Conservation (phyloP, 805 yeast genomes). For the Wickerhamiella siamensis region DNA sequence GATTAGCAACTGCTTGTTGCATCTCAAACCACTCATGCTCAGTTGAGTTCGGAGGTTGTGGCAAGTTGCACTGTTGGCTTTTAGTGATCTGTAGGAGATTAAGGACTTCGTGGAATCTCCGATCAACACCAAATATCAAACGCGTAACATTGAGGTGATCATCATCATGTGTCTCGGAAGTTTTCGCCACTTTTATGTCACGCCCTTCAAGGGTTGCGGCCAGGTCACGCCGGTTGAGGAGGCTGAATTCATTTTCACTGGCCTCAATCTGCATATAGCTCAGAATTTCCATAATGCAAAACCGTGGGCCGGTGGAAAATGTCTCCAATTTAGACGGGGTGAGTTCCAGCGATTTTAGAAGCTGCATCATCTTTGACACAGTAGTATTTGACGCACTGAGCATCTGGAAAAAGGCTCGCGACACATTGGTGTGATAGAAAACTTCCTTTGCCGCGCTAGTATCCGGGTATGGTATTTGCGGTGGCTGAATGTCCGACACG, state of each 20-base stretch:
- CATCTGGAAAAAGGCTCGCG: conserved; percentile 6
- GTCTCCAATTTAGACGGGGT: conserved; percentile 38
- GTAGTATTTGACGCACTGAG: conserved; percentile 35
- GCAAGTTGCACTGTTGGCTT: conserved; percentile 35
- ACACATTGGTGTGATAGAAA: conserved; percentile 3
- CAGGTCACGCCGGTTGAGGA: background rate
- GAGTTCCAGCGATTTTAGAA: conserved; percentile 46
- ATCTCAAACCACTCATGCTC: conserved; percentile 44
- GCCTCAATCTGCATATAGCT: conserved; percentile 3
- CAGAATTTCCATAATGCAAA: conserved; percentile 43
- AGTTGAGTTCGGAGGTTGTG: conserved; percentile 27
- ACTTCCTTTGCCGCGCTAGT: background rate
- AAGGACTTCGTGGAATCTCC: conserved; percentile 66
- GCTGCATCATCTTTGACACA: conserved; percentile 40
- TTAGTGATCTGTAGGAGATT: conserved; percentile 56
- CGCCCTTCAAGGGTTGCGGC: conserved; percentile 5
- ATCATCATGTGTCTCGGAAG: conserved; percentile 61
- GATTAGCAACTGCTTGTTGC: conserved; percentile 43
- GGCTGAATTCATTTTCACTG: background rate
- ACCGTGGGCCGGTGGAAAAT: conserved; percentile 55
- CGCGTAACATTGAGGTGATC: conserved; percentile 55
- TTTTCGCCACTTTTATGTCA: background rate
- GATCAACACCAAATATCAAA: conserved; percentile 59
- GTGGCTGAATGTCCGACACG: conserved; percentile 2
- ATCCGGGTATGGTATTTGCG: background rate